Evolutionary conservation across 169 alveolate species (phyloP).

Genomic region (Ichthyophthirius multifiliis): DNA sequence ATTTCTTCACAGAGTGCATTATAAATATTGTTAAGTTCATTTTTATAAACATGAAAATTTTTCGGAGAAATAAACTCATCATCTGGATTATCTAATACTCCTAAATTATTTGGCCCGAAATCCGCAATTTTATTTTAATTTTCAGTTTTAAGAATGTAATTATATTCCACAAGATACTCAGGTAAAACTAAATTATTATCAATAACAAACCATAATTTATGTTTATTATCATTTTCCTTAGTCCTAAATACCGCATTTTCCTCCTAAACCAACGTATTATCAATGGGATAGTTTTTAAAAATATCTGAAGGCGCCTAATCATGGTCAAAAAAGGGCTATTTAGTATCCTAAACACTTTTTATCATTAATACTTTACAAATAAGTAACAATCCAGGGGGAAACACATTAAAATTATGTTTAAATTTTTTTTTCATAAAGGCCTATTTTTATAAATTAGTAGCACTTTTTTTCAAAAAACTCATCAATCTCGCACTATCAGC

Average conservation of each 20-base stretch:
- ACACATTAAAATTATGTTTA: slow-evolving; percentile 20
- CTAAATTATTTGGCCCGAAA: slow-evolving; percentile 40
- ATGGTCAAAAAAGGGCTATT: slow-evolving; percentile 51
- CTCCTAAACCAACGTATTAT: slow-evolving; percentile 20
- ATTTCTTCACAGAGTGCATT: slow-evolving; percentile 45
- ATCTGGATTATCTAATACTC: slow-evolving; percentile 31
- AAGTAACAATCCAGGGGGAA: slow-evolving; percentile 62
- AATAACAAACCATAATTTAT: slow-evolving; percentile 65
- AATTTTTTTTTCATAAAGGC: slow-evolving; percentile 42
- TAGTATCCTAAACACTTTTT: slow-evolving; percentile 48
- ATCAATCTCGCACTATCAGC: slow-evolving; percentile 68
- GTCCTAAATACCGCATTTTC: slow-evolving; percentile 50
- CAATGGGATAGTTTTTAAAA: slow-evolving; percentile 42
- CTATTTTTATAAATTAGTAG: slow-evolving; percentile 31
- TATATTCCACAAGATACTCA: slow-evolving; percentile 79
- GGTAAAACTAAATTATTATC: slow-evolving; percentile 74
- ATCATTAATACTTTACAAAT: slow-evolving; percentile 70
- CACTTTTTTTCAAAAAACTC: slow-evolving; percentile 33
- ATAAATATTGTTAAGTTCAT: slow-evolving; percentile 23
- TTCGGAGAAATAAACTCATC: slow-evolving; percentile 43
- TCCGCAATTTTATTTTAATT: slow-evolving; percentile 40
- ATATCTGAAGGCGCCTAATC: slow-evolving; percentile 49
- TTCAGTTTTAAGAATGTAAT: slow-evolving; percentile 40
- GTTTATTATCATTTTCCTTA: slow-evolving; percentile 52
- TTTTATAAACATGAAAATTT: slow-evolving; percentile 12